Conservation (phyloP, 2,329 filamentous ascomycete species). For the Fusarium setosum region DNA sequence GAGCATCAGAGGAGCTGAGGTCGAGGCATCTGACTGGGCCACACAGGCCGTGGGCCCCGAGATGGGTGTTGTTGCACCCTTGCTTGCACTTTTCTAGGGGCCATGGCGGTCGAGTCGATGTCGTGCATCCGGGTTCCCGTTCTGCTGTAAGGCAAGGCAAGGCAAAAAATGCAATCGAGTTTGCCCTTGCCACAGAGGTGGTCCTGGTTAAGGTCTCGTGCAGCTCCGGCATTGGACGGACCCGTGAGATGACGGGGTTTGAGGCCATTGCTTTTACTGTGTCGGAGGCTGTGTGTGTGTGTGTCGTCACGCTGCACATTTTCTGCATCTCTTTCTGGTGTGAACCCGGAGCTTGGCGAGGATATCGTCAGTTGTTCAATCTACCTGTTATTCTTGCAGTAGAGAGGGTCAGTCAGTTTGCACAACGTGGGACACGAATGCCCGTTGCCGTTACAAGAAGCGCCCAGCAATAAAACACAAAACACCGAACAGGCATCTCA, state of each 20-base stretch:
- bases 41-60: constrained; percentile 18
- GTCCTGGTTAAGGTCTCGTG: constrained; percentile 43
- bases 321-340: constrained; percentile 31
- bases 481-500: no score
- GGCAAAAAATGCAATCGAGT: no score
- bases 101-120: constrained; percentile 56
- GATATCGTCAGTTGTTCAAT: no score
- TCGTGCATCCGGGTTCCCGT: constrained; percentile 44
- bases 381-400: no score
- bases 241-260: constrained; percentile 31
- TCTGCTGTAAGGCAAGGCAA: no score
- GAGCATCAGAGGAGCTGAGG: background rate
- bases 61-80: no score
- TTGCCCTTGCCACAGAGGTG: constrained; percentile 47
- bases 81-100: background rate
- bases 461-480: no score
- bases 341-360: constrained; percentile 39
- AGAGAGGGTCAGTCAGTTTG: no score
- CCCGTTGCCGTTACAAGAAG: background rate
- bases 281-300: constrained; percentile 44
- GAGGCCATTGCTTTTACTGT: constrained; percentile 26
- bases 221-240: constrained; percentile 47
- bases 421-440: background rate
- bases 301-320: constrained; percentile 40
- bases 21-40: constrained; percentile 25